Percentiles rank a stretch among this genome's conserved stretches.
These are phyloP conservation scores for Oenanthe javanica DNA, from an alignment of 140 eudicot species.

Conservation along the genomic window DNA sequence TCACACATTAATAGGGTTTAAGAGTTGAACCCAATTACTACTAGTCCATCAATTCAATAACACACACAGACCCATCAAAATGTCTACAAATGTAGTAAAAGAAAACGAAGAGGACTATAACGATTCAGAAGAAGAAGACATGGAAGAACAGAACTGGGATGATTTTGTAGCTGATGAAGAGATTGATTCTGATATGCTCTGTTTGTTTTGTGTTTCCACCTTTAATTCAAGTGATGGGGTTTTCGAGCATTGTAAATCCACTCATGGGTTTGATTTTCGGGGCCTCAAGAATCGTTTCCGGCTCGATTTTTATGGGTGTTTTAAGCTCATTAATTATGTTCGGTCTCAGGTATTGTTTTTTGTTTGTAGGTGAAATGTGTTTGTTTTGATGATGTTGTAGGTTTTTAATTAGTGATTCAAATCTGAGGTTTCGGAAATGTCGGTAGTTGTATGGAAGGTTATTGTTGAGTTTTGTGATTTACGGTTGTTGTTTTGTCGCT, in stretches of 20 bases:
- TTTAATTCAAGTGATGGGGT: conserved; percentile 35
- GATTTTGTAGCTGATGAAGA: conserved; percentile 60
- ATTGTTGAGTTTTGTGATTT: too few relatives aligned
- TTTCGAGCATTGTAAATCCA: conserved; percentile 49
- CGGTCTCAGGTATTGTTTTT: conserved; percentile 54
- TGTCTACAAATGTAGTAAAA: neutral
- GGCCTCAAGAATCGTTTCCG: conserved; percentile 30
- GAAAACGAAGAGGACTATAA: neutral
- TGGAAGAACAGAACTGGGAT: conserved; percentile 63
- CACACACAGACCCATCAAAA: neutral
- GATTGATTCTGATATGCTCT: conserved; percentile 30
- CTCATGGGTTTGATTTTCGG: conserved; percentile 51
- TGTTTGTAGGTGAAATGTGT: too few relatives aligned
- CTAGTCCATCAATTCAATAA: neutral
- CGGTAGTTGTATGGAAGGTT: too few relatives aligned
- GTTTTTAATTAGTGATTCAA: neutral
- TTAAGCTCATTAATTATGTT: conserved; percentile 80
- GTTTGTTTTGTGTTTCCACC: conserved; percentile 61
- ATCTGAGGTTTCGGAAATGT: neutral
- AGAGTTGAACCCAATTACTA: neutral
- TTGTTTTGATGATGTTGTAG: neutral
- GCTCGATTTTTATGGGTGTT: conserved; percentile 66
- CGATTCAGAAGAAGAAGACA: conserved; percentile 12
- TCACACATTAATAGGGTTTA: neutral
- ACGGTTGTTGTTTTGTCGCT: too few relatives aligned